phyloP scores from a whole-genome alignment of 192 early-diverging fungal species.

The Coemansia sp. region DNA sequence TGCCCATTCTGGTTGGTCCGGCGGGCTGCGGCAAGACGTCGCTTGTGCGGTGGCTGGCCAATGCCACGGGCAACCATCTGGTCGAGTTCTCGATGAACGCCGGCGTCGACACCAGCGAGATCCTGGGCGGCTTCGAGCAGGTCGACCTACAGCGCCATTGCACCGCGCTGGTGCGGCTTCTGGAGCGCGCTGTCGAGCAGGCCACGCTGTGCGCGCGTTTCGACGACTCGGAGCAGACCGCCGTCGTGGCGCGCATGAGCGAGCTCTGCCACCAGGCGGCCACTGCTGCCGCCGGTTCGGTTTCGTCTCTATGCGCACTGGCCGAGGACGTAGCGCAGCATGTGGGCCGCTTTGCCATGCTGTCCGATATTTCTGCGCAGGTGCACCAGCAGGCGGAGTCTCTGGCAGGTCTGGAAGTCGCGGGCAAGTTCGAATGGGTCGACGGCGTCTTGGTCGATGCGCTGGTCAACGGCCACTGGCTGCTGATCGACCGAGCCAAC shows the following conservation, averaged over 20 bases:
- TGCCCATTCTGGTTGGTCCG: slow-evolving; percentile 86
- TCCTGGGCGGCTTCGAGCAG: slow-evolving; percentile 97
- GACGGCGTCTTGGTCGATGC: slow-evolving; percentile 91
- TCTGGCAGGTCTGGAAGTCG: slow-evolving; percentile 42
- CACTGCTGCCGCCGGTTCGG: background rate
- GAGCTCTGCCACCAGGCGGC: slow-evolving; percentile 4
- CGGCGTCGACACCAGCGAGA: slow-evolving; percentile 89
- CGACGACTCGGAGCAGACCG: background rate
- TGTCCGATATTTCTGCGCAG: background rate
- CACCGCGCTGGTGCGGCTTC: slow-evolving; percentile 9
- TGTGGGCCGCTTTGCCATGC: background rate
- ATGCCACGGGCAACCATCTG: slow-evolving; percentile 75
- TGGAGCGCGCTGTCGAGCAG: slow-evolving; percentile 5
- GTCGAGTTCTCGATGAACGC: slow-evolving; percentile 96
- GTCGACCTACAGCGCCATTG: slow-evolving; percentile 77
- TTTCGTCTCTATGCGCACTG: background rate
- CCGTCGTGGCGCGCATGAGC: background rate
- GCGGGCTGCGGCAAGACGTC: slow-evolving; percentile 85
- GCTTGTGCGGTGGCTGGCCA: slow-evolving; percentile 78
- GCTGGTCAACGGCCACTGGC: slow-evolving; percentile 86
- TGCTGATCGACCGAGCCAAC: slow-evolving; percentile 94
- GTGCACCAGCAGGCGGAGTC: background rate
- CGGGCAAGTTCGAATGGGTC: slow-evolving; percentile 95
- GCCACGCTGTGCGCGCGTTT: background rate
- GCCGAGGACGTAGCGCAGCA: background rate